These are phyloP conservation scores for Cryptococcus neoformans DNA, from an alignment of 1,284 basidiomycete species.

Conservation along the genomic window DNA sequence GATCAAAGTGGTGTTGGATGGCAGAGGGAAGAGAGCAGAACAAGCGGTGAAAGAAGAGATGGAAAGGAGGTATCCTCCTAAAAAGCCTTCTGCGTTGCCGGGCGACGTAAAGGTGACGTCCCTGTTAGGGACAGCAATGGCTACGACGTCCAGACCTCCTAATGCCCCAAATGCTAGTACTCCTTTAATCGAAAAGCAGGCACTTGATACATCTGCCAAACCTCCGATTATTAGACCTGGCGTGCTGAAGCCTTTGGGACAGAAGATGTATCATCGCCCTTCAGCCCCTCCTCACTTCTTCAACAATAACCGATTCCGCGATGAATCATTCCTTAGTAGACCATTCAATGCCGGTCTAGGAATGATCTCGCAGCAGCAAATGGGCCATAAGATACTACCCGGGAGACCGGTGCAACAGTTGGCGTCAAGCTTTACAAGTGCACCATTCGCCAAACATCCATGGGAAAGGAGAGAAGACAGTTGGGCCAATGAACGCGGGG, in stretches of 20 bases:
- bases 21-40: constrained; percentile 45
- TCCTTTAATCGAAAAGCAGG: not conserved
- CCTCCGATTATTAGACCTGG: not conserved
- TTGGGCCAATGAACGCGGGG: not conserved
- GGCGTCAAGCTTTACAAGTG: constrained; percentile 27
- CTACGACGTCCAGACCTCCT: constrained; percentile 1
- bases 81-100: constrained; percentile 19
- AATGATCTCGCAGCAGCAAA: too few species aligned
- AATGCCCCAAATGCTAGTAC: not conserved
- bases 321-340: too few species aligned
- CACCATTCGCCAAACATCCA: constrained; percentile 18
- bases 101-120: constrained; percentile 3
- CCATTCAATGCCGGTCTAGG: too few species aligned
- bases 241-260: too few species aligned
- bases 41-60: constrained; percentile 54
- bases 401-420: constrained; percentile 17
- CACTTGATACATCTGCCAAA: too few species aligned
- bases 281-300: too few species aligned
- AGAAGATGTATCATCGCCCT: too few species aligned
- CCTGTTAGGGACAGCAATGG: constrained; percentile 7
- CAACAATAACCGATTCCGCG: too few species aligned
- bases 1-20: constrained; percentile 51
- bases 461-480: not conserved
- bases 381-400: not conserved
- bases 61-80: constrained; percentile 57